Conservation (phyloP, 179 eudicot species). For the Carnegiea gigantea region DNA sequence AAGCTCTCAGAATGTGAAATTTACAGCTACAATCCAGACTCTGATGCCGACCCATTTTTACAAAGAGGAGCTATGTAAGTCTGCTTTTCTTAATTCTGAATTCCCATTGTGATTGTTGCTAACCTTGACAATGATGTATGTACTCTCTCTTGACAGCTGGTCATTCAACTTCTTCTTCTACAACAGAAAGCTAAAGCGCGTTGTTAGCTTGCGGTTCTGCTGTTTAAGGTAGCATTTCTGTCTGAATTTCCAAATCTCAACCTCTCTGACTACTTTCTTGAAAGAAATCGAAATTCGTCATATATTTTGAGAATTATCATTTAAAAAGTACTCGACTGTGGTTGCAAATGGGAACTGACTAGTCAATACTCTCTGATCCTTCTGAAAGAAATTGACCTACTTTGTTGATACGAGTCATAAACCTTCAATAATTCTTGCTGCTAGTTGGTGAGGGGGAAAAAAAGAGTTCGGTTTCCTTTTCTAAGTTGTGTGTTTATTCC, state of each 20-base stretch:
- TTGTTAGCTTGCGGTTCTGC: slow-evolving; percentile 85
- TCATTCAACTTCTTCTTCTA: slow-evolving; percentile 94
- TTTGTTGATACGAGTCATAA: background rate
- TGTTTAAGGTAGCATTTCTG: slow-evolving; percentile 61
- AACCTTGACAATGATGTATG: background rate
- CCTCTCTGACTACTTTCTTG: no score
- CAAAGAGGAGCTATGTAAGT: slow-evolving; percentile 93
- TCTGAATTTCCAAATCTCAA: background rate
- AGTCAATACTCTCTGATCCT: background rate
- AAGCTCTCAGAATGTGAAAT: slow-evolving; percentile 89
- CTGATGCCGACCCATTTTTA: slow-evolving; percentile 76
- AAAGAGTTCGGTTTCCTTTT: background rate
- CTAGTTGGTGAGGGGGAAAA: background rate
- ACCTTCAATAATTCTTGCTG: background rate
- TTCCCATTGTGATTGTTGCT: background rate
- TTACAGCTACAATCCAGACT: slow-evolving; percentile 83
- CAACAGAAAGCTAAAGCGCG: slow-evolving; percentile 83
- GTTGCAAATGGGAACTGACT: background rate
- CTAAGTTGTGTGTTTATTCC: background rate
- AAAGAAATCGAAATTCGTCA: no score
- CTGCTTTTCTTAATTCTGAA: background rate
- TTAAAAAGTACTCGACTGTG: background rate
- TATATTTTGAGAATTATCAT: no score
- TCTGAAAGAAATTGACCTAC: background rate
- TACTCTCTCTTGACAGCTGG: slow-evolving; percentile 58